Evolutionary conservation across 2,329 filamentous ascomycete species (phyloP).

Genomic region (Trichoderma koningii): DNA sequence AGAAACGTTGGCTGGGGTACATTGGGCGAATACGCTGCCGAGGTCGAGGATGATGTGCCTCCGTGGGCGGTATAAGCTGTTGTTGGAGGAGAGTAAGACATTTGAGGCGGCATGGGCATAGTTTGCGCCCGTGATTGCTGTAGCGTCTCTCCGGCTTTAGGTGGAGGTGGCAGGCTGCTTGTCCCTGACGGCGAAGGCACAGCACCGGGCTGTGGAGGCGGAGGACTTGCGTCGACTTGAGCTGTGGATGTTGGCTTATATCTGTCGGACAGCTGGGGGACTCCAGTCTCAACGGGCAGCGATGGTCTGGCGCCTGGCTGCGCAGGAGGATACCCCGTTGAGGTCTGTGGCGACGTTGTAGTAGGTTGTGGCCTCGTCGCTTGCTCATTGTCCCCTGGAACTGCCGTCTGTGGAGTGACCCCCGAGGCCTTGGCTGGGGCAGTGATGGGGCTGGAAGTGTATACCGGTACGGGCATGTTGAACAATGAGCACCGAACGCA

Average conservation of each 20-base stretch:
- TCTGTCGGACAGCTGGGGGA: conserved; percentile 38
- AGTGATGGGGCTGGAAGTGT: conserved; percentile 60
- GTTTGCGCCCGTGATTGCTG: conserved; percentile 42
- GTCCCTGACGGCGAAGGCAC: conserved; percentile 48
- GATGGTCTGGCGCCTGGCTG: conserved; percentile 51
- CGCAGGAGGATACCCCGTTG: conserved; percentile 44
- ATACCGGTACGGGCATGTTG: conserved; percentile 62
- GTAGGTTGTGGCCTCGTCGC: conserved; percentile 35
- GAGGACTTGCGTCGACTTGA: conserved; percentile 45
- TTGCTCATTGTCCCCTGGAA: conserved; percentile 31
- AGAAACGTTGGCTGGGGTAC: conserved; percentile 35
- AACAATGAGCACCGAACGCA: not conserved
- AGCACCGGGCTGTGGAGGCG: conserved; percentile 60
- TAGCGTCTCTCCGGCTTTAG: conserved; percentile 51
- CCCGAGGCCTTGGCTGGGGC: conserved; percentile 56
- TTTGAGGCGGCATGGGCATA: conserved; percentile 50
- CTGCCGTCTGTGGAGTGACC: conserved; percentile 50
- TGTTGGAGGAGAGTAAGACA: conserved; percentile 53
- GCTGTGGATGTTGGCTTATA: conserved; percentile 48
- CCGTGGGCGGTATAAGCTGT: conserved; percentile 45
- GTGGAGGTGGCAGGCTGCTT: conserved; percentile 51
- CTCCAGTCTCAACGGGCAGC: conserved; percentile 48
- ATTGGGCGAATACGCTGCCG: conserved; percentile 35
- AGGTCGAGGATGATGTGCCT: conserved; percentile 49
- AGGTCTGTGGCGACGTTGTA: conserved; percentile 33